Evolutionary conservation across 345 rosid species (phyloP).

Genomic region (Diplotaxis tenuifolia): DNA sequence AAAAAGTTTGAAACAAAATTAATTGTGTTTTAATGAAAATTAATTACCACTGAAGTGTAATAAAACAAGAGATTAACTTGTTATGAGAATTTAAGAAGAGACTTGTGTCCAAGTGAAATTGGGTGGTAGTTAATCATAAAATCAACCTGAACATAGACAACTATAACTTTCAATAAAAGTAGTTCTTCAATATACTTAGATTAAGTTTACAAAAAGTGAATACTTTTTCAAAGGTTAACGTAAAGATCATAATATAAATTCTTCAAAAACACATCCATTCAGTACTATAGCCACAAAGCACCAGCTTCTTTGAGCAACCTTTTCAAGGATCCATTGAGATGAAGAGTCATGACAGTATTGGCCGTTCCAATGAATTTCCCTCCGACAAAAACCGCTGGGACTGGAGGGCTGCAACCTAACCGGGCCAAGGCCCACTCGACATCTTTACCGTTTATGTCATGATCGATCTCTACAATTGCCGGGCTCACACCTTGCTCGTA

Average conservation of each 20-base stretch:
- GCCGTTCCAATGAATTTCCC: constrained; percentile 83
- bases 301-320: constrained; percentile 82
- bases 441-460: constrained; percentile 61
- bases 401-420: constrained; percentile 75
- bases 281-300: constrained; percentile 69
- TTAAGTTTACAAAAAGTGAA: no score
- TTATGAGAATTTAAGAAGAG: no score
- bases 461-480: constrained; percentile 70
- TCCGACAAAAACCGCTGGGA: constrained; percentile 84
- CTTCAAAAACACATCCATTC: constrained; percentile 12
- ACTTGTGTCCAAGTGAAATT: no score
- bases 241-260: neutral
- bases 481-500: constrained; percentile 93
- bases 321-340: constrained; percentile 80
- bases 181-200: no score
- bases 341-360: constrained; percentile 80
- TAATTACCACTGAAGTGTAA: no score
- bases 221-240: constrained; percentile 23
- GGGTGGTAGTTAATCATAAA: no score
- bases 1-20: no score
- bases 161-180: no score
- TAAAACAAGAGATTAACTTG: no score
- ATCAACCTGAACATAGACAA: no score
- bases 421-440: constrained; percentile 74
- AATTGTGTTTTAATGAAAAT: no score